Conservation (phyloP, 805 yeast genomes). For the Candida vaughaniae region DNA sequence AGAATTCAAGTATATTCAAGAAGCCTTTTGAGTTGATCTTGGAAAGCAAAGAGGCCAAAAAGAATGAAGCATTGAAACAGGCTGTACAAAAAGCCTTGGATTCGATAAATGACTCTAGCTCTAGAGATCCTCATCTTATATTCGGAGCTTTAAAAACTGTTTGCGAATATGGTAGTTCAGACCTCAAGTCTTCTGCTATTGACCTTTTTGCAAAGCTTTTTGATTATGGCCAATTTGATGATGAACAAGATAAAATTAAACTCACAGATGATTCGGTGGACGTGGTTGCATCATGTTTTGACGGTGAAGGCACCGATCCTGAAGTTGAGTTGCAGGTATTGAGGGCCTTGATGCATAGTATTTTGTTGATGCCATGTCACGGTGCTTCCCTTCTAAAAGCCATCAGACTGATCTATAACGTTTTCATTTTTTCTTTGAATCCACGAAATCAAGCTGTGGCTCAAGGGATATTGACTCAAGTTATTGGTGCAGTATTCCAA, state of each 20-base stretch:
- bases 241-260: conserved; percentile 52
- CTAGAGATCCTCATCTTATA: conserved; percentile 51
- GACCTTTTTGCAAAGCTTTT: conserved; percentile 86
- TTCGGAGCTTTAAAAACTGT: conserved; percentile 77
- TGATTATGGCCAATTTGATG: conserved; percentile 77
- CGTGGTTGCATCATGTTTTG: conserved; percentile 80
- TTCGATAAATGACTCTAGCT: conserved; percentile 35
- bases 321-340: conserved; percentile 89
- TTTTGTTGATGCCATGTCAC: conserved; percentile 81
- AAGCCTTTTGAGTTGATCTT: conserved; percentile 59
- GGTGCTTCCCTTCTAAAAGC: conserved; percentile 88
- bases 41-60: conserved; percentile 60
- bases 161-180: conserved; percentile 66
- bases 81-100: conserved; percentile 43
- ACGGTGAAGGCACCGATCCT: conserved; percentile 90
- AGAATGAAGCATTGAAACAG: conserved; percentile 40
- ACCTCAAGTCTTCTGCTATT: conserved; percentile 69
- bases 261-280: conserved; percentile 81
- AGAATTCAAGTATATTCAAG: conserved; percentile 32
- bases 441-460: conserved; percentile 90
- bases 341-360: conserved; percentile 86
- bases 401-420: conserved; percentile 88
- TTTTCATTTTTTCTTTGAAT: conserved; percentile 79
- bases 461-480: conserved; percentile 91
- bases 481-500: conserved; percentile 81